These are phyloP conservation scores for Fomitiporia mediterranea DNA, from an alignment of 1,284 basidiomycete species.

Conservation along the genomic window DNA sequence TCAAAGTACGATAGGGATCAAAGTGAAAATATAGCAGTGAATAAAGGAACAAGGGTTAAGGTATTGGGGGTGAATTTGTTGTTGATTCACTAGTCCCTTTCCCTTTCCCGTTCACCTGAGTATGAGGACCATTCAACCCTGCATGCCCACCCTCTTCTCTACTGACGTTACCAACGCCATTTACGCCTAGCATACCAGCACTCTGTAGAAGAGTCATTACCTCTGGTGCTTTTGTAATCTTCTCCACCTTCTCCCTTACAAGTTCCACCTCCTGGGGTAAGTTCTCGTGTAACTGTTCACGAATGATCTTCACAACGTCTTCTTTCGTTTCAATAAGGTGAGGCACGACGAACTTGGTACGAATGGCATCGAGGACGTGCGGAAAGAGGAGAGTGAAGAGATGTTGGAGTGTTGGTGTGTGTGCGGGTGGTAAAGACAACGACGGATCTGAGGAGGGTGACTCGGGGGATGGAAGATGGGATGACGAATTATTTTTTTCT, in stretches of 20 bases:
- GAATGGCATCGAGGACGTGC: constrained; percentile 11
- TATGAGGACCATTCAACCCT: no score
- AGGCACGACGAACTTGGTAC: background rate
- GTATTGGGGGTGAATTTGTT: no score
- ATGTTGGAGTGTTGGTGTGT: constrained; percentile 8
- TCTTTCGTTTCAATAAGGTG: background rate
- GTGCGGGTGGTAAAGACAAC: constrained; percentile 1
- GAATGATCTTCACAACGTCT: constrained; percentile 8
- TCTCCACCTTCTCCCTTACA: constrained; percentile 7
- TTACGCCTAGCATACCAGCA: background rate
- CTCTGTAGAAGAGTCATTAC: constrained; percentile 1
- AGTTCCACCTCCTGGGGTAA: background rate
- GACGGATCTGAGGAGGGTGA: background rate
- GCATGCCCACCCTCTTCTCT: no score
- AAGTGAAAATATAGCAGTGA: no score
- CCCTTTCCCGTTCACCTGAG: background rate
- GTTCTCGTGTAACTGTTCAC: background rate
- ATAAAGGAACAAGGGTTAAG: no score
- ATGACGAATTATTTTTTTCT: no score
- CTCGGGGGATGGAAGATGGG: no score
- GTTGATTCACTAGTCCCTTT: background rate
- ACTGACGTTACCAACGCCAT: background rate
- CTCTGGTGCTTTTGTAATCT: constrained; percentile 1
- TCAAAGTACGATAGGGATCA: no score
- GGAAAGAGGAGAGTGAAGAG: constrained; percentile 7